Conservation (phyloP, 176 grass and related monocot genomes). For the Calamus simplicifolius region DNA sequence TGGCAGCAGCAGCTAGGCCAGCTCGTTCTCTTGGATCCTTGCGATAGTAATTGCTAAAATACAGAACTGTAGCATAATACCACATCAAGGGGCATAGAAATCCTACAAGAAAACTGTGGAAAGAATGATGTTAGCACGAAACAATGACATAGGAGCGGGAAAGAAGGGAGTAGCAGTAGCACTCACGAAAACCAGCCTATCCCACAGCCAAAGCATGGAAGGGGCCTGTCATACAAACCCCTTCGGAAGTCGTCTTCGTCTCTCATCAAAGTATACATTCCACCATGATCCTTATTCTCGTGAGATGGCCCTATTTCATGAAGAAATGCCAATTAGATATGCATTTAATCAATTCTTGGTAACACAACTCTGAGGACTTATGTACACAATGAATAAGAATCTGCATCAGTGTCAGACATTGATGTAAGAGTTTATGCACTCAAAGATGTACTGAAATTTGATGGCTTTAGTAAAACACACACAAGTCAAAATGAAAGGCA, state of each 20-base stretch:
- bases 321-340: too few relatives aligned
- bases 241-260: neutral
- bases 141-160: neutral
- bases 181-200: constrained; percentile 11
- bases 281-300: neutral
- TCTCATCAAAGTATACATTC: neutral
- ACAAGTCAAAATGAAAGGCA: too few relatives aligned
- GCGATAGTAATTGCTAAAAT: constrained; percentile 9
- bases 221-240: constrained; percentile 3
- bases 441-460: too few relatives aligned
- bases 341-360: too few relatives aligned
- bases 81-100: constrained; percentile 7
- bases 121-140: neutral
- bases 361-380: too few relatives aligned
- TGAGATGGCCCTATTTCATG: too few relatives aligned
- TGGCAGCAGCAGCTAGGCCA: constrained; percentile 9
- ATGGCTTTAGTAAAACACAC: too few relatives aligned
- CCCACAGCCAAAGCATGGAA: constrained; percentile 8
- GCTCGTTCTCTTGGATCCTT: constrained; percentile 10
- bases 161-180: neutral
- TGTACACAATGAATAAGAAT: too few relatives aligned
- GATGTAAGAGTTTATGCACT: too few relatives aligned
- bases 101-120: constrained; percentile 2
- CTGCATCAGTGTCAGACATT: too few relatives aligned
- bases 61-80: constrained; percentile 10